These are phyloP conservation scores for Hibiscus syriacus DNA, from an alignment of 345 rosid species.

Conservation along the genomic window DNA sequence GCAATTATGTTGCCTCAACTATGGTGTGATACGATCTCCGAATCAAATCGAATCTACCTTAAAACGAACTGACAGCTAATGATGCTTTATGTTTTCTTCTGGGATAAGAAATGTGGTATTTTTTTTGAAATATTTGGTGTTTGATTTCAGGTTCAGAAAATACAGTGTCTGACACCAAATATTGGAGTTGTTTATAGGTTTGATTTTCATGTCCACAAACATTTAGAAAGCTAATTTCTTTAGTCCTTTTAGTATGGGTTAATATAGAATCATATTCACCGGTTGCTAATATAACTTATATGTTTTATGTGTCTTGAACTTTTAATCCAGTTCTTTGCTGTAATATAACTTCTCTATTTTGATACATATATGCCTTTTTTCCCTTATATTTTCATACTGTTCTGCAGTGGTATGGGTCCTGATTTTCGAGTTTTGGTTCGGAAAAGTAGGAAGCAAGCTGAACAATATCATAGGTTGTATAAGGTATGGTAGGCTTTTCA, in stretches of 20 bases:
- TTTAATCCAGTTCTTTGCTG: background rate
- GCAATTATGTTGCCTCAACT: background rate
- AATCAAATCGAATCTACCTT: background rate
- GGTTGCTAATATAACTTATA: background rate
- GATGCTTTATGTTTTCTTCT: background rate
- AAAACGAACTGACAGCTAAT: background rate
- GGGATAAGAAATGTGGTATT: background rate
- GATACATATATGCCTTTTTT: background rate
- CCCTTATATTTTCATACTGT: background rate
- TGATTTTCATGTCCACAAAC: constrained; percentile 8
- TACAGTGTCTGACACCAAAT: constrained; percentile 77
- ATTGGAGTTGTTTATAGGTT: constrained; percentile 98
- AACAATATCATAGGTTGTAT: constrained; percentile 2
- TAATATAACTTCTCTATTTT: background rate
- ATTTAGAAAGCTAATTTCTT: background rate
- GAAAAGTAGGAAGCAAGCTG: constrained; percentile 61
- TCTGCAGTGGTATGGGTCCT: constrained; percentile 91
- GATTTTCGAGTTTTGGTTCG: constrained; percentile 90
- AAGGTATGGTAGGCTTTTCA: background rate
- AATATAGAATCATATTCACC: background rate
- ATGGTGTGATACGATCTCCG: background rate
- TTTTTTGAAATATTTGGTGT: background rate
- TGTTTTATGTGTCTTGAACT: too few relatives aligned
- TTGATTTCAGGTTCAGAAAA: constrained; percentile 72
- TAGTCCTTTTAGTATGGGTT: background rate